These are phyloP conservation scores for Paraleonurus japonicus DNA, from an alignment of 257 asterid genomes.

Conservation along the genomic window DNA sequence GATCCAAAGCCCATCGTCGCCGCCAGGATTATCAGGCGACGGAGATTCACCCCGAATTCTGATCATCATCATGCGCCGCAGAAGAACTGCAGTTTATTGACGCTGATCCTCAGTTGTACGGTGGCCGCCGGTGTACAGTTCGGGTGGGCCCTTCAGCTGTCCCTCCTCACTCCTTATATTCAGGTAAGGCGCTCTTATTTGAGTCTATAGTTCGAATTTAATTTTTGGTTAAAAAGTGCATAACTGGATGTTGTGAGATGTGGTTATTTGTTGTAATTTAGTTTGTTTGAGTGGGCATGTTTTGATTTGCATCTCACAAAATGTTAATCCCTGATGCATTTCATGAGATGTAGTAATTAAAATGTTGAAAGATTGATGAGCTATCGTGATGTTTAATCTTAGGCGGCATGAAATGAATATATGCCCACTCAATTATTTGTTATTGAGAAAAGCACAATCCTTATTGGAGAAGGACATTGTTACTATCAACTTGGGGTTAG, in stretches of 20 bases:
- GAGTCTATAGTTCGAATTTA: not conserved
- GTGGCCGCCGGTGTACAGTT: conserved; percentile 99
- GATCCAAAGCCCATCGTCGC: conserved; percentile 43
- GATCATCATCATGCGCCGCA: conserved; percentile 34
- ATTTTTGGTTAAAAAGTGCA: not conserved
- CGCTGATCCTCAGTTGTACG: conserved; percentile 81
- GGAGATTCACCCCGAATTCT: conserved; percentile 38
- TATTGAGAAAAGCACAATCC: not conserved
- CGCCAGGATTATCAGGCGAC: conserved; percentile 40
- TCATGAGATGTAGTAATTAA: not conserved
- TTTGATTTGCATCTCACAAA: conserved; percentile 12
- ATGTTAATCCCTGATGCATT: conserved; percentile 17
- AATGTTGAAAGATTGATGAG: not conserved
- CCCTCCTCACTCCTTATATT: conserved; percentile 95
- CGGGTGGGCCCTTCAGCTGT: conserved; percentile 98
- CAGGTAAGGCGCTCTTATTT: conserved; percentile 50
- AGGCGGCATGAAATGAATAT: conserved; percentile 4
- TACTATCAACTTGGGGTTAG: not conserved
- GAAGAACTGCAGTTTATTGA: conserved; percentile 47
- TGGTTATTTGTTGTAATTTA: conserved; percentile 11
- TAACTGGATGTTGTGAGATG: not conserved
- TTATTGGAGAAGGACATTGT: not conserved
- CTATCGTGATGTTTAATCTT: not conserved
- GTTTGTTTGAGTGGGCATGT: not conserved
- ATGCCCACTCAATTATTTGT: not conserved